Evolutionary conservation across 2,329 filamentous ascomycete genomes (phyloP).

Genomic region (Sporothrix humicola): DNA sequence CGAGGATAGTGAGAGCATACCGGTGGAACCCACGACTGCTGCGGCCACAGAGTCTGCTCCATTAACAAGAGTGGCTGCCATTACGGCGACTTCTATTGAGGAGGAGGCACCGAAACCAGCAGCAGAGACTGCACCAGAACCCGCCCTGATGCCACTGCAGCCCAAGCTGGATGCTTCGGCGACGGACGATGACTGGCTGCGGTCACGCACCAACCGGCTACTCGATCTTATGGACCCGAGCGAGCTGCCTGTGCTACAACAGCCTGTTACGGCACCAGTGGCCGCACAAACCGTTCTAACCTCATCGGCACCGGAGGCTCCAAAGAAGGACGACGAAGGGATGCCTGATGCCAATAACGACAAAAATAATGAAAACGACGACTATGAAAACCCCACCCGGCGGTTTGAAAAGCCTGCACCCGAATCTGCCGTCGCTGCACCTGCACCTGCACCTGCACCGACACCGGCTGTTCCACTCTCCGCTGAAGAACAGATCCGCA

Average conservation of each 20-base stretch:
- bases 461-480: constrained; percentile 45
- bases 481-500: constrained; percentile 66
- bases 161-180: constrained; percentile 44
- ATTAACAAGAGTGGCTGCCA: constrained; percentile 32
- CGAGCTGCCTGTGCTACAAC: constrained; percentile 48
- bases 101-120: constrained; percentile 32
- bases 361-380: constrained; percentile 11
- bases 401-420: constrained; percentile 17
- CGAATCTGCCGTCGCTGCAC: not conserved
- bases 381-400: constrained; percentile 11
- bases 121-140: constrained; percentile 4
- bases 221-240: constrained; percentile 83
- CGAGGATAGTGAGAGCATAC: not conserved
- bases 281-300: constrained; percentile 27
- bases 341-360: constrained; percentile 37
- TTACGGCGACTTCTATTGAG: constrained; percentile 35
- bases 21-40: constrained; percentile 21
- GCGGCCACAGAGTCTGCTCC: not conserved
- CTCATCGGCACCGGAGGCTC: not conserved
- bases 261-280: constrained; percentile 33
- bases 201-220: constrained; percentile 83
- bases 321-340: constrained; percentile 36
- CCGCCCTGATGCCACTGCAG: not conserved
- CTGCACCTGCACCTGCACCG: not conserved
- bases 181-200: constrained; percentile 88